Base-by-base conservation (phyloP, 192 early-diverging fungal species). In the Physocladia obscura region DNA sequence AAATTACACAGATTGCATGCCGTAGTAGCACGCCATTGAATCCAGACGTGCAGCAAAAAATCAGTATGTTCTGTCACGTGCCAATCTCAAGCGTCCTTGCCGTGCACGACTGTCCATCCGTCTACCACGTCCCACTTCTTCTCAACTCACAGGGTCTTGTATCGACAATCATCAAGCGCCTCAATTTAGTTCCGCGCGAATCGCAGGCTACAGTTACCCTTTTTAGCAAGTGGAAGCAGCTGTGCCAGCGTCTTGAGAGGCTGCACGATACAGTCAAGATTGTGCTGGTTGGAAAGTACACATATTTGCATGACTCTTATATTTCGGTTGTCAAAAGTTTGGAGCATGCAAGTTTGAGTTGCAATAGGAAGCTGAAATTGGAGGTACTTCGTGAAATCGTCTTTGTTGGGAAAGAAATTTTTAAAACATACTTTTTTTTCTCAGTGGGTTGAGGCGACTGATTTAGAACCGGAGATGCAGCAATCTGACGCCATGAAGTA, bases 41-140 rank as follows among this genome's bases (percentile, higher is more conserved):
- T 47, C 83, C 85, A 3, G 90, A 89, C 59, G 92, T 98, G 73
- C 83, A 86, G 51, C 78, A 82, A 71, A 99, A 99, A 83, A 94
- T 99, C 64, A 89, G 93, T 81, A 97, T 98, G 94, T 99, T 96
- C 87, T 98, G 96, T 74, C 97, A 97, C 76, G 97, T 99, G n/a
- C 86, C 87, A 55, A 88, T 89, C 70, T 86, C 94, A 58, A 90
- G 93, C 74, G 93, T 97, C 54, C 79, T 99, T 64, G 93, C 94
- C 22, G 95, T 99, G 27, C 94, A 94, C 69, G 97, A 99, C 81
- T 96, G 94, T 78, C 87, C 89, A 64, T 96, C 94, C 30, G 88
- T 97, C 15, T 99, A 99, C 81, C 96, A 99, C 71, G 93, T 99
- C 17, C 97, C 97, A 37, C 82, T 96, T 22, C 82, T 97, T 31